These are phyloP conservation scores for Biscogniauxia mediterranea DNA, from an alignment of 2,329 filamentous ascomycete species.

Conservation along the genomic window DNA sequence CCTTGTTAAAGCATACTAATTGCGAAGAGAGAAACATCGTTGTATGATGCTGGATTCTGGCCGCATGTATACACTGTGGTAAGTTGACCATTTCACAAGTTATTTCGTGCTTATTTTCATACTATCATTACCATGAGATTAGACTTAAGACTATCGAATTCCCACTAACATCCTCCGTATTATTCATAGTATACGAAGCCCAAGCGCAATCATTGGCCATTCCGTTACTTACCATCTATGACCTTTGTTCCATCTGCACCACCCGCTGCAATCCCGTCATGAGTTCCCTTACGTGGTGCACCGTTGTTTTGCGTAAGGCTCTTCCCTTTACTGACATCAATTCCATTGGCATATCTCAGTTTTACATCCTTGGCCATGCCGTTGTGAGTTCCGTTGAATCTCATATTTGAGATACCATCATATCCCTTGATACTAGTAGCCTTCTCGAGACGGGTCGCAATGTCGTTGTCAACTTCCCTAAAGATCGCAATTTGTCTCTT, in stretches of 20 bases:
- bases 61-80: no score
- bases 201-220: background rate
- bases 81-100: no score
- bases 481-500: slow-evolving; percentile 66
- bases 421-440: slow-evolving; percentile 62
- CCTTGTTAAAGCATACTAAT: no score
- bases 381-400: slow-evolving; percentile 62
- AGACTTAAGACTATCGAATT: no score
- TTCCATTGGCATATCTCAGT: slow-evolving; percentile 50
- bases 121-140: no score
- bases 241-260: background rate
- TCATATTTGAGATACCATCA: slow-evolving; percentile 51
- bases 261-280: slow-evolving; percentile 18
- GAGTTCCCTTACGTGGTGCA: slow-evolving; percentile 43
- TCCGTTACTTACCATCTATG: background rate
- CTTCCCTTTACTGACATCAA: slow-evolving; percentile 35
- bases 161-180: no score
- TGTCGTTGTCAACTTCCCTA: slow-evolving; percentile 58
- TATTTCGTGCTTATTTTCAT: no score
- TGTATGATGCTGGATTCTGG: no score
- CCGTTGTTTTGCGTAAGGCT: slow-evolving; percentile 43
- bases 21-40: no score
- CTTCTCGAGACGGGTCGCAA: slow-evolving; percentile 59
- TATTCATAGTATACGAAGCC: background rate
- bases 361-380: slow-evolving; percentile 52